Evolutionary conservation across 352 stramenopile genomes (phyloP), one percentile per base, ranked within the genome.

Genomic region (Phytophthora pluvialis): DNA sequence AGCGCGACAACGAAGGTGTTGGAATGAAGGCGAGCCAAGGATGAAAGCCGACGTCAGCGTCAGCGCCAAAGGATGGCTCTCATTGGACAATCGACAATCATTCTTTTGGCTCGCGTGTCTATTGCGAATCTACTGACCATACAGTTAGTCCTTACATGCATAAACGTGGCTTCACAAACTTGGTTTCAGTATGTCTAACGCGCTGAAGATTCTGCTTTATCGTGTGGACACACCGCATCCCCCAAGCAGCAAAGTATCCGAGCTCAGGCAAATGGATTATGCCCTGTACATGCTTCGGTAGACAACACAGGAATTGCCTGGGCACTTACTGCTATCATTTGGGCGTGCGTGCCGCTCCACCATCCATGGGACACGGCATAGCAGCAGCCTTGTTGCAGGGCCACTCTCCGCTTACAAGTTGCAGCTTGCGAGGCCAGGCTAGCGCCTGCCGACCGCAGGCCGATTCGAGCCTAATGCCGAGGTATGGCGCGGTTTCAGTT

Each of bases 341-440:
- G 33, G 46, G 33, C 62, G n/a, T 60, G 61, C 54, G 61, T 70
- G 62, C 40, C 47, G 15, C 45, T 69, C 52, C 53, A 69, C 53
- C 38, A 69, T 44, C 53, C 55, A 61, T 70, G 62, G 47, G 62
- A 70, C 58, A 66, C 15, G 43, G 47, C 58, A 66, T 26, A 60
- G 9, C 52, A 28, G 18, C 15, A 43, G 36, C 26, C 18, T 35
- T 40, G 40, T 56, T 45, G 33, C 47, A 32, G 46, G 46, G 47
- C 16, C 29, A 51, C 48, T 43, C 31, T 46, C 18, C 29, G 8
- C 31, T 46, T 43, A 33, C 26, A 49, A 9, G 3, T 18, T 36
- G 28, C 16, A 52, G 26, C 3, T 38, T 36, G 13, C 43, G 25
- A 50, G 25, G 12, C 21, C 8, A 33, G 18, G 18, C 42, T 2